Conservation (phyloP, 371 early-diverging fungal species). For the Mortierella sp. region DNA sequence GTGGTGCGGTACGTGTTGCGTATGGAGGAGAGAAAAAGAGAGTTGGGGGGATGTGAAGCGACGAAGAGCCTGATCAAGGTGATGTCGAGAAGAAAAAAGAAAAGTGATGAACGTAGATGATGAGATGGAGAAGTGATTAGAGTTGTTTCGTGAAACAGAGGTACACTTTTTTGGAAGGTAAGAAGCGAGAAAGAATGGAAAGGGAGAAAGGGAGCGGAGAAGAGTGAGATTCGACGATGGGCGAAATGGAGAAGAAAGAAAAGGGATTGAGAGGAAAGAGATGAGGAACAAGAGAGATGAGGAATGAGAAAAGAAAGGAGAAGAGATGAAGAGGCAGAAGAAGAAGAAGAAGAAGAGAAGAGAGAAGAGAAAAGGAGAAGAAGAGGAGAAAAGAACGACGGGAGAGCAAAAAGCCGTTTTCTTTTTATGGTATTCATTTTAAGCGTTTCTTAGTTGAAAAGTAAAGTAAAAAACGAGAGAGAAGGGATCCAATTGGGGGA, state of each 20-base stretch:
- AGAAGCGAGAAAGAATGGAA: not conserved
- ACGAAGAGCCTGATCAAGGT: not conserved
- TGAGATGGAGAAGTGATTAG: not conserved
- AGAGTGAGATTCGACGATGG: slow-evolving; percentile 16
- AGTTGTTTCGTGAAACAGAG: slow-evolving; percentile 20
- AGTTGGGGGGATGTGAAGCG: not conserved
- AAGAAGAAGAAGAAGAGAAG: not conserved
- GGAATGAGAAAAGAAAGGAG: not conserved
- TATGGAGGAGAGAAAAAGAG: not conserved
- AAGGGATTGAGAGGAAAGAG: not conserved
- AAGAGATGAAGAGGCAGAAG: not conserved
- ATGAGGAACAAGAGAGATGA: not conserved
- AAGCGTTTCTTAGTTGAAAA: not conserved
- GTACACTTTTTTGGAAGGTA: not conserved
- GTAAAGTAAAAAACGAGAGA: not conserved
- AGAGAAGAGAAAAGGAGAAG: not conserved
- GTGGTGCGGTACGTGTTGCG: not conserved
- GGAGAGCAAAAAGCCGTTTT: slow-evolving; percentile 7
- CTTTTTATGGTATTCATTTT: slow-evolving; percentile 9
- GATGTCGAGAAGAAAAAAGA: not conserved
- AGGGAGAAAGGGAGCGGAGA: not conserved
- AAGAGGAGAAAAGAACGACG: slow-evolving; percentile 4
- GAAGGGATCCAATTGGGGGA: slow-evolving; percentile 6
- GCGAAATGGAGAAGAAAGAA: too few relatives aligned
- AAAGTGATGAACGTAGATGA: slow-evolving; percentile 5